These are phyloP conservation scores for Acanthamoeba healyi DNA, from an alignment of 208 protist species.

Conservation along the genomic window DNA sequence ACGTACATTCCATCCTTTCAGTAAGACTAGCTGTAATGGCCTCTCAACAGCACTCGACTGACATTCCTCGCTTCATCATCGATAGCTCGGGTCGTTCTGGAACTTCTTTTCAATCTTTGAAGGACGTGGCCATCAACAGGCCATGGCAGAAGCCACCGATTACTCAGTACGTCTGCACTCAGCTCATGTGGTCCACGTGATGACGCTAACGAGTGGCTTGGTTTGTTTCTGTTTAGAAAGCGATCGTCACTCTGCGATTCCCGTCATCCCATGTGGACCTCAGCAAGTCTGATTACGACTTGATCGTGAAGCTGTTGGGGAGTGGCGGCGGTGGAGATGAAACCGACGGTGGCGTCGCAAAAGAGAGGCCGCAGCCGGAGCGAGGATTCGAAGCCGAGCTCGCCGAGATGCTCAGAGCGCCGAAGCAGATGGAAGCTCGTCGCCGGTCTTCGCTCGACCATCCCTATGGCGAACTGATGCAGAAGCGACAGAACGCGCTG, in stretches of 20 bases:
- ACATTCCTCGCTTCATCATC: background rate
- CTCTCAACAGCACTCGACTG: background rate
- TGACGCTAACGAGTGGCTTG: background rate
- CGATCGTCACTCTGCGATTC: slow-evolving; percentile 62
- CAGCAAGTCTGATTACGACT: slow-evolving; percentile 63
- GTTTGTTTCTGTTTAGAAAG: background rate
- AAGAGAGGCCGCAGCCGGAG: background rate
- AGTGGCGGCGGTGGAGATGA: background rate
- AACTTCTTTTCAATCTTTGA: slow-evolving; percentile 74
- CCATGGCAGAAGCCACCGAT: slow-evolving; percentile 63
- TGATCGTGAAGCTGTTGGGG: slow-evolving; percentile 34
- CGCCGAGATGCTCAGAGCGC: background rate
- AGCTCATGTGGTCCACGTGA: background rate
- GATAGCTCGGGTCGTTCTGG: slow-evolving; percentile 10
- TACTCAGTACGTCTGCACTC: slow-evolving; percentile 35
- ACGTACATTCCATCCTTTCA: background rate
- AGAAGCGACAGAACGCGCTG: slow-evolving; percentile 64
- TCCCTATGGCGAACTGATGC: slow-evolving; percentile 35
- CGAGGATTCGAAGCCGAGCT: background rate
- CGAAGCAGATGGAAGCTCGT: background rate
- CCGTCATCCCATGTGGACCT: slow-evolving; percentile 70
- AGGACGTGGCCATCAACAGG: slow-evolving; percentile 1
- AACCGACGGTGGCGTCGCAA: no score
- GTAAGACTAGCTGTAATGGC: background rate
- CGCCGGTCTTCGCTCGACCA: background rate